Conservation (phyloP, 1,284 basidiomycete genomes). For the Rhodotorula mucilaginosa region DNA sequence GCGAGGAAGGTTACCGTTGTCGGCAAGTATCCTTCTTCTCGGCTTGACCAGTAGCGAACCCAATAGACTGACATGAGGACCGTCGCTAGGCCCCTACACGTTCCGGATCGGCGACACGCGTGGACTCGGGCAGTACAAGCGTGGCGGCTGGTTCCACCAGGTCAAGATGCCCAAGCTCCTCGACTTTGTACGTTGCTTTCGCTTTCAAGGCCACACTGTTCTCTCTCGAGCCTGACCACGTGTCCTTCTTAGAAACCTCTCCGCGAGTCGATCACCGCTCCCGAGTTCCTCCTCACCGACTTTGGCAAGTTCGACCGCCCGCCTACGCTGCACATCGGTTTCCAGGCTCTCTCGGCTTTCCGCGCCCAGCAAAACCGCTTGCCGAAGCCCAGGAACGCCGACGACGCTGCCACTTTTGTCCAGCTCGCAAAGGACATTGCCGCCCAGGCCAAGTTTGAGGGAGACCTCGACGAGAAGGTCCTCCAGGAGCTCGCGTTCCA, state of each 20-base stretch:
- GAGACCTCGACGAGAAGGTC: slow-evolving; percentile 70
- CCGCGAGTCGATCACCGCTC: slow-evolving; percentile 74
- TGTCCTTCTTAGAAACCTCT: slow-evolving; percentile 74
- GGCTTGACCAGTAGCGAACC: no score
- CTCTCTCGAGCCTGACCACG: neutral
- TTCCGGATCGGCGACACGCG: slow-evolving; percentile 91
- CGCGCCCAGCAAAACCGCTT: slow-evolving; percentile 61
- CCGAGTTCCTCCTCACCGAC: slow-evolving; percentile 92
- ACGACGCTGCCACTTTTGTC: slow-evolving; percentile 74
- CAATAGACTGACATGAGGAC: neutral
- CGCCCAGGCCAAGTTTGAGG: slow-evolving; percentile 57
- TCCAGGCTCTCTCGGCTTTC: slow-evolving; percentile 90
- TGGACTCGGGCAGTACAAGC: slow-evolving; percentile 71
- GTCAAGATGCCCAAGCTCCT: slow-evolving; percentile 98
- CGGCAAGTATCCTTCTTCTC: slow-evolving; percentile 52
- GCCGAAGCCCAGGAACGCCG: slow-evolving; percentile 77
- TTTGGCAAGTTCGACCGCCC: slow-evolving; percentile 98
- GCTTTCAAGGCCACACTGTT: neutral
- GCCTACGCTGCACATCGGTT: slow-evolving; percentile 83
- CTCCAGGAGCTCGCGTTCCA: slow-evolving; percentile 86
- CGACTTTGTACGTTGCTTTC: slow-evolving; percentile 67
- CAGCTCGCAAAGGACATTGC: slow-evolving; percentile 72
- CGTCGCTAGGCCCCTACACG: slow-evolving; percentile 71
- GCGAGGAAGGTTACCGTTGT: slow-evolving; percentile 89
- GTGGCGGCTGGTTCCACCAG: slow-evolving; percentile 94